A percentile compares a stretch with the other conserved stretches of the same genome.
These are phyloP conservation scores for Diaporthe sp. DNA, from an alignment of 2,329 filamentous ascomycete species.

Conservation along the genomic window DNA sequence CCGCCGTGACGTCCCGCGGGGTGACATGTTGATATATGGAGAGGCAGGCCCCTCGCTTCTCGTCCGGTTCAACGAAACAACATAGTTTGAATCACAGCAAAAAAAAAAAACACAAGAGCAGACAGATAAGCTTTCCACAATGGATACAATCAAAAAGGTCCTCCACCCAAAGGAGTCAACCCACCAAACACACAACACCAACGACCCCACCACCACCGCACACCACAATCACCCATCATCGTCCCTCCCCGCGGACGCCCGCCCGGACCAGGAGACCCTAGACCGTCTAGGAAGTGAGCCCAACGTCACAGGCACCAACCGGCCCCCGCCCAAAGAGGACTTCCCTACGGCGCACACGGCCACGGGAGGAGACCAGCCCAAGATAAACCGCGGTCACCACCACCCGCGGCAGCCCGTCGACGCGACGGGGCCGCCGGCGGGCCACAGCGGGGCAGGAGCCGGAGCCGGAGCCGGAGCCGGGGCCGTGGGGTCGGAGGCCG, in stretches of 20 bases:
- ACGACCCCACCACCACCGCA: constrained; percentile 14
- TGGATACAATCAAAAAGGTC: constrained; percentile 39
- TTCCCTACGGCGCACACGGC: constrained; percentile 3
- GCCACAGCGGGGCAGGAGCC: background rate
- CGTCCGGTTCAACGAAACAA: background rate
- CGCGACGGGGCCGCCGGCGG: constrained; percentile 28
- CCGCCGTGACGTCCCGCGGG: background rate
- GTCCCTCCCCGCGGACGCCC: background rate
- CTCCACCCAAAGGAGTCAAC: constrained; percentile 35
- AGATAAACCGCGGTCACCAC: constrained; percentile 38
- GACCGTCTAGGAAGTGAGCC: constrained; percentile 32
- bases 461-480: background rate
- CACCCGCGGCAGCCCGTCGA: constrained; percentile 38
- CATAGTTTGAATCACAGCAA: background rate
- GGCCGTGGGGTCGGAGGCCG: background rate
- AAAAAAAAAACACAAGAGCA: background rate
- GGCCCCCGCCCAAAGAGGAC: constrained; percentile 10
- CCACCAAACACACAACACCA: constrained; percentile 17
- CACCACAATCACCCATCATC: constrained; percentile 3
- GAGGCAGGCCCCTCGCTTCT: background rate
- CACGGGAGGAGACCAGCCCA: constrained; percentile 15
- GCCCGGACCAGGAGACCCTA: constrained; percentile 27
- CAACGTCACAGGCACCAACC: constrained; percentile 33
- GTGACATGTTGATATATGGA: background rate
- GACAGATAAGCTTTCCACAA: background rate